Base-by-base conservation (phyloP, 495 filamentous ascomycete genomes). In the Xylaria telfairii region DNA sequence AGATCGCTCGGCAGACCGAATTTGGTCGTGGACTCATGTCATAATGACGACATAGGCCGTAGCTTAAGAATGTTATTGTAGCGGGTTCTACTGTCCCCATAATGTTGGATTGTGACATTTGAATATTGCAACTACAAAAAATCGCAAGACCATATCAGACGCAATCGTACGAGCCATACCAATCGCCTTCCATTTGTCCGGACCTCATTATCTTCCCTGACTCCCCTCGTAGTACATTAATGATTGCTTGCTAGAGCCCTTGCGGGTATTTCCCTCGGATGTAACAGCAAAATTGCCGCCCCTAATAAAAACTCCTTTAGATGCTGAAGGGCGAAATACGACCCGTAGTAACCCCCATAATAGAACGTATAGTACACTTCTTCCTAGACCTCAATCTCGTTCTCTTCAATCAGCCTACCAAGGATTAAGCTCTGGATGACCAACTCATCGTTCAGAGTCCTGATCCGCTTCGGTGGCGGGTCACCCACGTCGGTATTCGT, bases 401-500 rank as follows among this genome's bases (percentile, higher is more conserved):
- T 86, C 51, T 90, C 87, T 64, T 93, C 91, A 73, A 92, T 85
- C 71, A 97, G 74, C 67, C 87, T 88, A 6, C 95, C 96, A 65
- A 97, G 75, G 71, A 99, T 98, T 70, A 98, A 81, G 78, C 94
- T 98, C 83, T 99, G 96, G 68, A 97, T 90, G 39, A 98, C 88
- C 76, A 93, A 89, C 77, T 98, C 95, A 81, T 97, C 93, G 41
- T 90, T 91, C 54, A 97, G 86, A 77, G 81, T 82, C 77, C 85
- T 87, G 46, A 91, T 82, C 73, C 78, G 85, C 73, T 87, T 86
- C 64, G 73, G 75, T 62, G 83, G 75, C 70, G 68, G 73, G 69
- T 81, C 75, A 53, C 74, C 77, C 17, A 21, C 49, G 28, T 78
- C 77, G 21, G 74, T 68, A 17, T 67, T 76, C 46, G 72, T 77